Percentiles rank a stretch among this genome's conserved stretches.
These are phyloP conservation scores for Ceratocystis alfenasii DNA, from an alignment of 2,329 filamentous ascomycete genomes.

Conservation along the genomic window DNA sequence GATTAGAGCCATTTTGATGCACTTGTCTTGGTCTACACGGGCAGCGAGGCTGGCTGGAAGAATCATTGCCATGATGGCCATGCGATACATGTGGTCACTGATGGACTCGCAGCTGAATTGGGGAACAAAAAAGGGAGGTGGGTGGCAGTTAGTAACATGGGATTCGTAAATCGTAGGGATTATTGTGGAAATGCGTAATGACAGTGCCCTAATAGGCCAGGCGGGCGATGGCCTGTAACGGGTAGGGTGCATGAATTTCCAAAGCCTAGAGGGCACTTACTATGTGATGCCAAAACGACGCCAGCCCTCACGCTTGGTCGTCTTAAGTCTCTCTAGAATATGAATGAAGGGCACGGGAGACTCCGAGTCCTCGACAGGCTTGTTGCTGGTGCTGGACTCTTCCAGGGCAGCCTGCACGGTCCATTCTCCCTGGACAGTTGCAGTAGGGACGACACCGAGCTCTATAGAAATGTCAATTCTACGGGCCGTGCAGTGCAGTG, in stretches of 20 bases:
- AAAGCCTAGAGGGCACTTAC: constrained; percentile 29
- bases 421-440: constrained; percentile 25
- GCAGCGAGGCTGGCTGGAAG: constrained; percentile 62
- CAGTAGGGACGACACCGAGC: constrained; percentile 25
- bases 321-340: constrained; percentile 85
- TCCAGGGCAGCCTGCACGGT: constrained; percentile 25
- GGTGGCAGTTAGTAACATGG: neutral
- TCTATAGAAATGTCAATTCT: constrained; percentile 20
- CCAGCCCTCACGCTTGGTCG: constrained; percentile 93
- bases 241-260: neutral
- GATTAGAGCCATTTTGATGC: constrained; percentile 88
- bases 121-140: neutral
- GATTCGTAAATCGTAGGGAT: neutral
- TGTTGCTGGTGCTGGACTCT: constrained; percentile 27
- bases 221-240: too few relatives aligned
- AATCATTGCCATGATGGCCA: constrained; percentile 92
- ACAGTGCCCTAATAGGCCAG: constrained; percentile 4
- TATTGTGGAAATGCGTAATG: neutral
- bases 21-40: constrained; percentile 64
- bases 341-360: constrained; percentile 91
- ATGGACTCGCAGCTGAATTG: constrained; percentile 69
- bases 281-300: constrained; percentile 65
- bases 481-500: neutral
- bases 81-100: constrained; percentile 98
- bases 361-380: constrained; percentile 43